Evolutionary conservation across 257 asterid species (phyloP), one percentile per base, ranked within the genome.

Genomic region (Voacanga thouarsii): DNA sequence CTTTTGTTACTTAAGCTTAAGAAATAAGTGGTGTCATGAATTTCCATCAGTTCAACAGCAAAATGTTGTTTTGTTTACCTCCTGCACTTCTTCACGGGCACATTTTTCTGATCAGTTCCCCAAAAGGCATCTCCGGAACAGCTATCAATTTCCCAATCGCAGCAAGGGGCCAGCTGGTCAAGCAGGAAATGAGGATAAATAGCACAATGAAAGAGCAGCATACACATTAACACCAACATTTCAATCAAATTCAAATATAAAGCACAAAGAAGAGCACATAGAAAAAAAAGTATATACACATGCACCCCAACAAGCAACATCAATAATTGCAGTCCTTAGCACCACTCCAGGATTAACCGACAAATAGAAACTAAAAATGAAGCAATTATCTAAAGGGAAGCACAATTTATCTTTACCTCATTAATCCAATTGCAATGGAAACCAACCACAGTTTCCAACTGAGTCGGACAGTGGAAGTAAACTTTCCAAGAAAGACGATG

Each of bases 381-480:
- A 30, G 14, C 51, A 37, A 26, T 26, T 26, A 37, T 39, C 16
- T 19, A 33, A 12, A 3, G 24, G 69, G 24, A n/a, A 45, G 8
- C 15, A 77, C 19, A 39, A 66, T 24, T 18, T 10, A 21, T 63
- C 83, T 66, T 33, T 44, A 92, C 99, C 99, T 90, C 85, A 94
- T 19, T 47, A 85, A 4, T 75, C 89, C 97, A 74, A 94, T 91
- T 71, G 68, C 94, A 78, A 94, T 72, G n/a, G 98, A 91, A 47
- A 92, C 97, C 56, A 92, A 89, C 99, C 99, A 92, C 79, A 94
- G 78, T 83, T 94, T 66, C 99, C 99, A 92, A 80, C 92, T 91
- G 37, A 94, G 92, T 39, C 92, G 90, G 69, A 91, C 93, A 0
- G 92, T 89, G 3, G 95, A 64, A 24, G 92, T 71, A 67, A 95